These are phyloP conservation scores for Luffa aegyptiaca DNA, from an alignment of 306 rosid genomes.

Conservation along the genomic window DNA sequence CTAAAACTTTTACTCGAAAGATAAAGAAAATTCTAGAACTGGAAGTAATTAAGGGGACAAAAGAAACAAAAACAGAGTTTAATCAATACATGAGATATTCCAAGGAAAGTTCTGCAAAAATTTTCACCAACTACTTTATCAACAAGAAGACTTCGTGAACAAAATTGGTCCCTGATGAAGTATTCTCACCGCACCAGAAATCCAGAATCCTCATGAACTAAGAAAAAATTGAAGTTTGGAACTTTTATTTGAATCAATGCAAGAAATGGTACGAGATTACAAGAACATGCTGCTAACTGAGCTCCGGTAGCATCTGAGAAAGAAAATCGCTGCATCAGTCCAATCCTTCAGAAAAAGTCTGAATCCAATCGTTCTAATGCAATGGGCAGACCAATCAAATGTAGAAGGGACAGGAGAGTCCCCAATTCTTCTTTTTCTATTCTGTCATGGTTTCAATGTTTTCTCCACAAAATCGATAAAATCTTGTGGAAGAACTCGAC, in stretches of 20 bases:
- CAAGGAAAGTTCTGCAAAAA: not conserved
- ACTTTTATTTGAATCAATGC: not conserved
- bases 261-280: not conserved
- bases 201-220: not conserved
- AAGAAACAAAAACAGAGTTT: not conserved
- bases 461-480: not conserved
- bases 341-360: not conserved
- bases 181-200: not conserved
- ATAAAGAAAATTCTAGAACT: not conserved
- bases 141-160: not conserved
- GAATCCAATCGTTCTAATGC: not conserved
- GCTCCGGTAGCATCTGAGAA: not conserved
- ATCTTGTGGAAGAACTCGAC: not conserved
- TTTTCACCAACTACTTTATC: not conserved
- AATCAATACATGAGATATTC: not conserved
- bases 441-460: not conserved
- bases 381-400: not conserved
- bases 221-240: not conserved
- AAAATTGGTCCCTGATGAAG: not conserved
- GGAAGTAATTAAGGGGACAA: not conserved
- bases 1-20: not conserved
- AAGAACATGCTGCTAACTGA: not conserved
- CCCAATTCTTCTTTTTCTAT: not conserved
- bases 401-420: not conserved
- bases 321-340: not conserved